These are phyloP conservation scores for Amanita jacksonii DNA, from an alignment of 768 basidiomycete species.

Conservation along the genomic window DNA sequence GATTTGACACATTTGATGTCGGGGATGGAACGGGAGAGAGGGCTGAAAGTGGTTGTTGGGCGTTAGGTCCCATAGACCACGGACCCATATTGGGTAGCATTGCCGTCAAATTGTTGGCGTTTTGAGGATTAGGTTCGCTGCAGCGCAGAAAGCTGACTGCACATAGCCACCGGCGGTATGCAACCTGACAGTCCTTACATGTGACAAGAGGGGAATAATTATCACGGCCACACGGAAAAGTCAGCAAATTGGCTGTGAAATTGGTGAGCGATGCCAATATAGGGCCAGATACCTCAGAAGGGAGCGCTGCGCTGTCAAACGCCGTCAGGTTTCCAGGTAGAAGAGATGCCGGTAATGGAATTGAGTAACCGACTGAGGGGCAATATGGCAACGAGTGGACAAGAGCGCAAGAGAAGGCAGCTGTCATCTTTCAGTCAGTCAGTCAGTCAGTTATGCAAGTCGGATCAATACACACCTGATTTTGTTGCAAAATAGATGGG, in stretches of 20 bases:
- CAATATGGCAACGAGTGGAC: slow-evolving; percentile 68
- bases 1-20: slow-evolving; percentile 4
- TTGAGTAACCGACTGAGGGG: slow-evolving; percentile 57
- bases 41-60: slow-evolving; percentile 34
- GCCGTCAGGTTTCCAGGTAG: slow-evolving; percentile 25
- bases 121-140: slow-evolving; percentile 36
- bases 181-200: slow-evolving; percentile 64
- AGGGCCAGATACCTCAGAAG: slow-evolving; percentile 34
- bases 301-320: slow-evolving; percentile 45
- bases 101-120: slow-evolving; percentile 25
- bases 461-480: slow-evolving; percentile 36
- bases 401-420: slow-evolving; percentile 59
- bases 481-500: slow-evolving; percentile 73
- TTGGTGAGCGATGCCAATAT: slow-evolving; percentile 56
- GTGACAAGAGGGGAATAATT: slow-evolving; percentile 69
- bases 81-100: no score
- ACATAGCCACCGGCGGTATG: slow-evolving; percentile 77
- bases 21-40: slow-evolving; percentile 32
- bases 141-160: slow-evolving; percentile 67
- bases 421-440: slow-evolving; percentile 22
- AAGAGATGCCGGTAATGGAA: slow-evolving; percentile 48
- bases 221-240: slow-evolving; percentile 73
- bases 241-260: slow-evolving; percentile 64
- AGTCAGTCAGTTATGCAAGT: not conserved
- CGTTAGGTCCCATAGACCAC: no score